Percentiles rank a stretch among this genome's conserved stretches.
Evolutionary conservation across 2,329 filamentous ascomycete species (phyloP).

Genomic region (Microdochium nivale): DNA sequence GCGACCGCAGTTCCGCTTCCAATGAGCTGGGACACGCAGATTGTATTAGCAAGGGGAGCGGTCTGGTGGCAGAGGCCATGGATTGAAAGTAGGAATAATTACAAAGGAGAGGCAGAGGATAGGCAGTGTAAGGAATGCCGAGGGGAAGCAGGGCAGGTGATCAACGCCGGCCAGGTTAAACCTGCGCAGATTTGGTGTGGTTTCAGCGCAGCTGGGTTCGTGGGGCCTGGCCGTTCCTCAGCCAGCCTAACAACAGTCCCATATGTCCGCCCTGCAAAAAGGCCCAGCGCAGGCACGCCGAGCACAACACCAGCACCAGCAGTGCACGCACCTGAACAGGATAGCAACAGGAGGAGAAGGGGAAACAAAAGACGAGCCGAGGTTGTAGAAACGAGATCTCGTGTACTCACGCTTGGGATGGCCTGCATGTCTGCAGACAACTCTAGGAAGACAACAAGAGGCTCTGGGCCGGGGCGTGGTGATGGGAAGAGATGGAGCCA

Average conservation of each 20-base stretch:
- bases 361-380: neutral
- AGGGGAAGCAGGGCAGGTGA: neutral
- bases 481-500: constrained; percentile 12
- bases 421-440: constrained; percentile 35
- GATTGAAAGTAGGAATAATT: neutral
- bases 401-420: constrained; percentile 40
- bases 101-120: neutral
- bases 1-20: constrained; percentile 54
- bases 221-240: neutral
- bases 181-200: neutral
- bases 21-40: constrained; percentile 39
- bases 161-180: neutral
- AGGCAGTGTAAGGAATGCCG: neutral
- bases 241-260: neutral
- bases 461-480: constrained; percentile 15
- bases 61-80: neutral
- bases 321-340: no score
- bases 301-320: no score
- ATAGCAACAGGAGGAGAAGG: neutral
- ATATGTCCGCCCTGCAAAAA: neutral
- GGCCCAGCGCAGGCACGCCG: neutral
- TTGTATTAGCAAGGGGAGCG: constrained; percentile 6
- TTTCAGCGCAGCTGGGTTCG: neutral
- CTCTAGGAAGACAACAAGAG: constrained; percentile 19
- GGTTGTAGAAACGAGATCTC: no score